Base-by-base conservation (phyloP, 192 early-diverging fungal species). In the Backusella tuberculispora region DNA sequence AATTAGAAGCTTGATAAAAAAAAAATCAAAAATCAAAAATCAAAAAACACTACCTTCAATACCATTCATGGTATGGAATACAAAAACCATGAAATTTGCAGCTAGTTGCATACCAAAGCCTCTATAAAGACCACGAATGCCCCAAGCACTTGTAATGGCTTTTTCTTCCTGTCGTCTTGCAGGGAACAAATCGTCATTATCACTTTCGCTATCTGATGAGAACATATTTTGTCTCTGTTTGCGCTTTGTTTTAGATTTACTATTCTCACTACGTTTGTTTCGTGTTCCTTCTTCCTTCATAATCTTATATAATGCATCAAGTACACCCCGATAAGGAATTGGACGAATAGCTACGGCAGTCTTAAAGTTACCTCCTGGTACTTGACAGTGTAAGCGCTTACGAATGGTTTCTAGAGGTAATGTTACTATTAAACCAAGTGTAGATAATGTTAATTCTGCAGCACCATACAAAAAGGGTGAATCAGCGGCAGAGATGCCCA, bases 361-460 rank as follows among this genome's bases (percentile, higher is more conserved):
- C 37, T 90, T 83, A 69, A 89, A 92, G 48, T 75, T 38, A 71
- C 78, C 82, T 1, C 79, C 85, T 29, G 85, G 83, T 19, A 91
- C 85, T 78, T 98, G 96, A 41, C 92, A 88, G 63, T 93, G 91
- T 44, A 98, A 73, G 4, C 96, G 81, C 74, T 92, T 91, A 5
- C 96, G 83, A 45, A 92, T 88, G 6, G 94, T 91, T 44, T 98
- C 95, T 14, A 98, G 75, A 1, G 96, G 96, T 38, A 93, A 80
- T 66, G 90, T 88, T 13, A 97, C 90, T n/a, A 88, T 75, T 1
- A 91, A 82, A 60, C 95, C 88, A 6, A 94, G 17, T 1, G 91
- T 91, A 46, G 90, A 84, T 66, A 93, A 83, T 3, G 80, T 80
- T 17, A 96, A 80, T n/a, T 88, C 85, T 24, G 84, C 88, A 41